These are phyloP conservation scores for Trichoderma reesei DNA, from an alignment of 495 filamentous ascomycete species.

Conservation along the genomic window DNA sequence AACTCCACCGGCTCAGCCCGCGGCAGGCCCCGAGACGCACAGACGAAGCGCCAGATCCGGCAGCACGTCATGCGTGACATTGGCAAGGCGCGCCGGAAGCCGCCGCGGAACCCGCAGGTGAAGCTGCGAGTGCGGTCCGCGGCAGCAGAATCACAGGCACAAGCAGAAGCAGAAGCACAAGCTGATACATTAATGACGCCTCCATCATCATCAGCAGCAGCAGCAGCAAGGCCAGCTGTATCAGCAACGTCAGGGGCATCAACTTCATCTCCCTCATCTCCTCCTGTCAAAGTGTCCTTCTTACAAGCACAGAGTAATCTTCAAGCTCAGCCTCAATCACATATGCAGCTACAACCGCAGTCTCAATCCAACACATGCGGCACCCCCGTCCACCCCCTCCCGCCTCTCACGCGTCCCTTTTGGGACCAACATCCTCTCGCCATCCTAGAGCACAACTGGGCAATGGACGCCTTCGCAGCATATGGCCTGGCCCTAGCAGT, in stretches of 20 bases:
- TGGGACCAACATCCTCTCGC: neutral
- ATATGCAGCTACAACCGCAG: neutral
- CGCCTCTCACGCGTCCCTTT: neutral
- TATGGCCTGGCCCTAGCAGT: neutral
- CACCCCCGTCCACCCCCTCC: neutral
- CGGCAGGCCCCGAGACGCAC: neutral
- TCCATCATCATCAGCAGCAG: no score
- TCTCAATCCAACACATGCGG: neutral
- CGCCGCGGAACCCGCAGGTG: neutral
- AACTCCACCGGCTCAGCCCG: neutral
- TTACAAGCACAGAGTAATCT: no score
- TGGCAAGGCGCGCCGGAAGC: neutral
- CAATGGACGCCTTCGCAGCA: neutral
- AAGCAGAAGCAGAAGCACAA: neutral
- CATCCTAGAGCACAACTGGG: neutral
- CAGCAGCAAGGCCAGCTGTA: no score
- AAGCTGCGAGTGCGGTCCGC: neutral
- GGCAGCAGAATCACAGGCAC: neutral
- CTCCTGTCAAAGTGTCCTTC: no score
- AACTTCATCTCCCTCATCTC: neutral
- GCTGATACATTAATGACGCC: neutral
- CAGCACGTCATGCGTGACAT: constrained; percentile 1
- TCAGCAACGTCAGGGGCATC: neutral
- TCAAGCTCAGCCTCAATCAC: no score
- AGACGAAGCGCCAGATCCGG: neutral